Base-by-base conservation (phyloP, 2,329 filamentous ascomycete species). In the Teratosphaeria nubilosa region DNA sequence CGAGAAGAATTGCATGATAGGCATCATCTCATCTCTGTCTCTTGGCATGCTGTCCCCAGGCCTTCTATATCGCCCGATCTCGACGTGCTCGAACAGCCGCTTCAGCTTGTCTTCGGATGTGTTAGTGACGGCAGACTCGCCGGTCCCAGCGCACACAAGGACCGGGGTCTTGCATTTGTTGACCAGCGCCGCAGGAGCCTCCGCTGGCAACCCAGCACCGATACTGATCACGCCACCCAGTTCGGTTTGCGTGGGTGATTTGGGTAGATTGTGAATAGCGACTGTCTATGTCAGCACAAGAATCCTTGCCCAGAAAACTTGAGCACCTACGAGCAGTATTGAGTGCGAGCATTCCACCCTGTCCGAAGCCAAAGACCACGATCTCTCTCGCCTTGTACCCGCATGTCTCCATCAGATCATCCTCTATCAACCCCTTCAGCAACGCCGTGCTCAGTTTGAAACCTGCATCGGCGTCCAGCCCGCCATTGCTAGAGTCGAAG, bases 1-100 rank as follows among this genome's bases (percentile, higher is more conserved):
- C 0, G 86, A 86, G 66, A 91, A 81, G 70, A 86, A 96, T 68
- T 87, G 83, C 90, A 96, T 96, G 60, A 96, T 81, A 0, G 91
- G 91, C 67, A 91, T 69, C 81, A 95, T 91, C 78, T 97, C 91
- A 11, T 95, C 90, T 56, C 87, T 80, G 69, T 80, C 86, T 52
- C 79, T 77, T n/a, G 91, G 90, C 91, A 96, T 96, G 1, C 81
- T 81, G 72, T 95, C 90, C 5, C 86, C 88, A 2, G 72, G 73
- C 68, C 86, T 83, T 67, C 80, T 82, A 84, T 88, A 94, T 67
- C 82, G 82, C 58, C 84, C 84, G 62, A 86, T 78, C 70, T 84
- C 80, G 24, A 90, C 84, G 66, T 84, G 79, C 62, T 71, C 64
- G 56, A 74, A 74, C 25, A 68, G 59, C 7, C 77, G 76, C 70